Evolutionary conservation across 164 flowering plant genomes (phyloP).

Genomic region (Stephania cephalantha): DNA sequence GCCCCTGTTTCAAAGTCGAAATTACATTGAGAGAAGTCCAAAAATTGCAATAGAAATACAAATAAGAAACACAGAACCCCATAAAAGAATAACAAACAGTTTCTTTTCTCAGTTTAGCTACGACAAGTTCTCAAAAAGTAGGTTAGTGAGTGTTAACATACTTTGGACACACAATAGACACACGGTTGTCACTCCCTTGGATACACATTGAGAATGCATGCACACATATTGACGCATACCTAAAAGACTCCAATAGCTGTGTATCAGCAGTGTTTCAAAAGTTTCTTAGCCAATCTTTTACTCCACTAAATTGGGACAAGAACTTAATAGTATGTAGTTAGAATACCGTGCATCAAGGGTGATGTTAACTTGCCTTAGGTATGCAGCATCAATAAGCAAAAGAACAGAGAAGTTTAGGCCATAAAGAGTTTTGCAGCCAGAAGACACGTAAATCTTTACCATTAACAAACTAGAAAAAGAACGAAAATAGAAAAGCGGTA

Average conservation of each 20-base stretch:
- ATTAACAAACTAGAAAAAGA: not conserved
- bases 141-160: no score
- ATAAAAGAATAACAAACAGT: not conserved
- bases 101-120: not conserved
- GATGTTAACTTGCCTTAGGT: not conserved
- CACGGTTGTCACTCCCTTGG: no score
- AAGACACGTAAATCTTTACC: not conserved
- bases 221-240: no score
- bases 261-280: no score
- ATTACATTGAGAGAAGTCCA: conserved; percentile 7
- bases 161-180: no score
- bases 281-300: no score
- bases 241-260: no score
- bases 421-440: not conserved
- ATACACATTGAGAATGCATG: no score
- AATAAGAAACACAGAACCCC: not conserved
- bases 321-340: not conserved
- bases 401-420: not conserved
- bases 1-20: conserved; percentile 49
- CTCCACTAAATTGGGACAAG: not conserved
- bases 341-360: not conserved
- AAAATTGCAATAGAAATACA: no score
- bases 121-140: not conserved
- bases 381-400: not conserved
- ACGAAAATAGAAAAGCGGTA: not conserved